Evolutionary conservation across 768 basidiomycete genomes (phyloP).

Genomic region (Strobilomyces dryophilus): DNA sequence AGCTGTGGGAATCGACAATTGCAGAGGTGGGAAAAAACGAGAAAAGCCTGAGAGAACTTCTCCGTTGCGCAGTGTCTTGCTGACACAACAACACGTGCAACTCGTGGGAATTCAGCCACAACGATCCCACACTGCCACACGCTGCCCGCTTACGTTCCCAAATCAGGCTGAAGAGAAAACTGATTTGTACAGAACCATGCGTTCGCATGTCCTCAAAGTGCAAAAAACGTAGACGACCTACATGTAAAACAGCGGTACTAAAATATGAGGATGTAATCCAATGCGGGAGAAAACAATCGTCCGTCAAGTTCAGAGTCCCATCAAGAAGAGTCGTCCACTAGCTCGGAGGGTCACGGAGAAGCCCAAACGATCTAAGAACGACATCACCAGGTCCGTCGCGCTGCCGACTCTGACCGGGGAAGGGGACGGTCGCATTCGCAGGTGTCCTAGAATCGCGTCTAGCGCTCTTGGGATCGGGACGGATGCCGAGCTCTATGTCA

Average conservation of each 20-base stretch:
- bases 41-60: conserved; percentile 22
- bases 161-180: no score
- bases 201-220: conserved; percentile 9
- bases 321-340: conserved; percentile 21
- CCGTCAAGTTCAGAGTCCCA: conserved; percentile 18
- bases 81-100: conserved; percentile 28
- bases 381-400: conserved; percentile 9
- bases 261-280: conserved; percentile 19
- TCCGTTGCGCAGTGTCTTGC: conserved; percentile 15
- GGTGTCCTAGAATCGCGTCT: conserved; percentile 23
- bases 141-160: no score
- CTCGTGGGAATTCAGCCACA: conserved; percentile 29
- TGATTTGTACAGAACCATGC: not conserved
- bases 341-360: conserved; percentile 40
- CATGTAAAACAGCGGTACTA: conserved; percentile 13
- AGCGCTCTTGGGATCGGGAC: conserved; percentile 17
- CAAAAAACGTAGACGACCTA: conserved; percentile 5
- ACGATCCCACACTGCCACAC: conserved; percentile 11
- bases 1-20: conserved; percentile 42
- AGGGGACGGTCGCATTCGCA: conserved; percentile 27
- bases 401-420: conserved; percentile 27
- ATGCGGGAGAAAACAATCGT: conserved; percentile 16
- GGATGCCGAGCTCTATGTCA: conserved; percentile 35
- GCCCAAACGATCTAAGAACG: conserved; percentile 21
- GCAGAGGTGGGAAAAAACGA: conserved; percentile 44